Percentiles rank a stretch among this genome's conserved stretches.
These are phyloP conservation scores for Gentiana dahurica DNA, from an alignment of 257 asterid species.

Conservation along the genomic window DNA sequence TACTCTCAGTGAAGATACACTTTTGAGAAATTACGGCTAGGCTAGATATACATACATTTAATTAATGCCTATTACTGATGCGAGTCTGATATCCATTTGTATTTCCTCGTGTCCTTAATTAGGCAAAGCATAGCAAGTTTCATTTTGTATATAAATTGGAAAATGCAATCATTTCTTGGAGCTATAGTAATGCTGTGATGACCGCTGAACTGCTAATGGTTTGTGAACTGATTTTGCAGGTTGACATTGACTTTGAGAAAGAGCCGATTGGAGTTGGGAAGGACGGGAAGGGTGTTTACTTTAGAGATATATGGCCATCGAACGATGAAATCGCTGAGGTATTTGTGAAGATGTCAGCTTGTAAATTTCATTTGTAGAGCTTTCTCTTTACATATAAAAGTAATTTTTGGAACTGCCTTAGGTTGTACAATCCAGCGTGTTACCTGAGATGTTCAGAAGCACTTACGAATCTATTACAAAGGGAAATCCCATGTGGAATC, in stretches of 20 bases:
- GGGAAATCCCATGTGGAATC: slow-evolving; percentile 91
- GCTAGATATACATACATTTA: no score
- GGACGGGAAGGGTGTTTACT: slow-evolving; percentile 75
- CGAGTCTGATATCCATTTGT: no score
- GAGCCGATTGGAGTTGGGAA: slow-evolving; percentile 90
- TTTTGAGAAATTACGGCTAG: no score
- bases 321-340: slow-evolving; percentile 92
- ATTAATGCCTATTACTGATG: no score
- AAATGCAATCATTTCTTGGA: no score
- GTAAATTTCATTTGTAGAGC: slow-evolving; percentile 7
- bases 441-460: slow-evolving; percentile 92
- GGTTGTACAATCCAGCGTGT: slow-evolving; percentile 86
- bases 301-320: slow-evolving; percentile 91
- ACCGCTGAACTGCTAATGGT: no score
- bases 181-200: not conserved
- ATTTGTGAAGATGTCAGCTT: slow-evolving; percentile 7
- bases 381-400: not conserved
- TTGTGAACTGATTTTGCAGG: slow-evolving; percentile 31
- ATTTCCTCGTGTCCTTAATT: no score
- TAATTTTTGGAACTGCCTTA: slow-evolving; percentile 14
- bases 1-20: no score
- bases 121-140: not conserved
- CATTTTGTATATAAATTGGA: not conserved
- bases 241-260: slow-evolving; percentile 82
- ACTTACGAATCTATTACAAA: slow-evolving; percentile 75